Evolutionary conservation across 768 basidiomycete genomes (phyloP), one percentile per base, ranked within the genome.

Genomic region (Dacryopinax primogenitus): DNA sequence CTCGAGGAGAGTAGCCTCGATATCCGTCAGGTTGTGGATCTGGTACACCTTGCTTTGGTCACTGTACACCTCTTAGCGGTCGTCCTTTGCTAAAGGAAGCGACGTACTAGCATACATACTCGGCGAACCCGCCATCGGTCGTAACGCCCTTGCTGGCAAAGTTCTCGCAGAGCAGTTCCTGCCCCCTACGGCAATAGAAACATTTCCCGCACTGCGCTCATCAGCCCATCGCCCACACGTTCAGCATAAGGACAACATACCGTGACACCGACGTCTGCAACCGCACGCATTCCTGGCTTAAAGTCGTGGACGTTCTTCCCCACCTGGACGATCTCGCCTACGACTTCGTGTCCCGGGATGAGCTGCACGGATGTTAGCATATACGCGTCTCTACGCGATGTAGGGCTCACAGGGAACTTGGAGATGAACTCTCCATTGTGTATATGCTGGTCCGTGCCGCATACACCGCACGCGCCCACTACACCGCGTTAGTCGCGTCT

Each of bases 181-280:
- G 78, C n/a, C 90, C 91, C 45, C 89, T 83, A 63, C 90, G 83
- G 75, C 92, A 94, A 77, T 84, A 92, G 77, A 92, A 91, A 75
- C 92, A 94, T 66, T 78, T 80, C 7, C 84, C 87, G 76, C 92
- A 93, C 88, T 32, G 33, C 15, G 26, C 33, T 45, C 23, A 62
- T n/a, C 21, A 33, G 13, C n/a, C 18, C 12, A 18, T 63, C 68
- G 62, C 41, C 26, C 26, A 30, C 68, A 69, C 66, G 37, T 45
- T 35, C 15, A 63, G 30, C 12, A 15, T 30, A 28, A 68, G 65
- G 67, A 62, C 65, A 36, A 73, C 85, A 72, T 66, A 86, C 88
- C 62, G 85, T 84, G 64, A 82, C 78, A 67, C 85, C 82, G 37
- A 88, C 86, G 74, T 95, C 92, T 28, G 88, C 88, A 37, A 90